Base-by-base conservation (phyloP, 371 early-diverging fungal genomes). In the Circinella umbellata region DNA sequence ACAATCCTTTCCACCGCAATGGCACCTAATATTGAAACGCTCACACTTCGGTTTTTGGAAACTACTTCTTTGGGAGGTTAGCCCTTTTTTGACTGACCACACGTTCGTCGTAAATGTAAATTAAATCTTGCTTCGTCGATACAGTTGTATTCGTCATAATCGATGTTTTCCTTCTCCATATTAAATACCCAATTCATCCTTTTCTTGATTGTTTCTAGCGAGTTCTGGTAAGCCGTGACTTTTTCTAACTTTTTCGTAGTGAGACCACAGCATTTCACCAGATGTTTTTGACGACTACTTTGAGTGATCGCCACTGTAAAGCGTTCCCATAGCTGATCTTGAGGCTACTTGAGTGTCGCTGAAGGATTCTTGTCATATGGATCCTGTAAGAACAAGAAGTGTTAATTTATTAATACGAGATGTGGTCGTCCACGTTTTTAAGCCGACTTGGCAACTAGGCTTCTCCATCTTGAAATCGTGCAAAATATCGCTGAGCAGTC, bases 161-260 rank as follows among this genome's bases (percentile, higher is more conserved):
- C 17, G 37, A 37, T 60, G 37, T 61, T 61, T 35, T 61, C 61
- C 61, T 34, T 60, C 37, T 60, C 60, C 60, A 37, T 27, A 2
- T 36, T 36, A 14, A 15, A 17, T 38, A 8, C 61, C 61, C 61
- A 61, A 61, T 61, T n/a, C 38, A 61, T 61, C 17, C 3, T 51
- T n/a, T 48, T 42, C 15, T 49, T 48, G 15, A 63, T 35, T 8
- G 61, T 61, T 38, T 55, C 38, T 37, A 34, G 39, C 18, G 34
- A 55, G 37, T 17, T 51, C 4, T 66, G 18, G 35, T 67, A 70
- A n/a, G 51, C 61, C 3, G 70, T 61, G 34, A 69, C 8, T 48
- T 64, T 70, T 61, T 74, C 68, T 4, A 70, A 68, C 46, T 70
- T 74, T 66, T 70, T 74, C 48, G 68, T n/a, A 46, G 71, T 70